These are phyloP conservation scores for Rhododendron henanense DNA, from an alignment of 148 eudicot genomes.

Conservation along the genomic window DNA sequence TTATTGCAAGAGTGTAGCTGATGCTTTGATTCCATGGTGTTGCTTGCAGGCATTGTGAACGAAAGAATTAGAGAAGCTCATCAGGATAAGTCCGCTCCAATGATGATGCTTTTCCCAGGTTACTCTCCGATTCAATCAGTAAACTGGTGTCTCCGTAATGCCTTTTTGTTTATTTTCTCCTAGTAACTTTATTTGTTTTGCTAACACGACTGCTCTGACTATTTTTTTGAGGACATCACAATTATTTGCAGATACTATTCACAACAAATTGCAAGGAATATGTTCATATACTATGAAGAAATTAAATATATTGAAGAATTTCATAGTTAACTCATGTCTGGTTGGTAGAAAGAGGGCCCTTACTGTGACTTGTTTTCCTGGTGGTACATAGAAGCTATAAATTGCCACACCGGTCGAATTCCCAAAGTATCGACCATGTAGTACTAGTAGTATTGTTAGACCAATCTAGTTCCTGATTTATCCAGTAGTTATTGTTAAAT, in stretches of 20 bases:
- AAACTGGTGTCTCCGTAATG: background rate
- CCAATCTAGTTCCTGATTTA: background rate
- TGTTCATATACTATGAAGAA: background rate
- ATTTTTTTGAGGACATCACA: background rate
- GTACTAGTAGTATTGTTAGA: background rate
- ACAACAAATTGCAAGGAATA: background rate
- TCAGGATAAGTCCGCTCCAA: slow-evolving; percentile 65
- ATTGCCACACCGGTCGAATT: background rate
- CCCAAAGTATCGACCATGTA: background rate
- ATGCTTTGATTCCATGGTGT: slow-evolving; percentile 3
- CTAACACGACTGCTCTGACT: background rate
- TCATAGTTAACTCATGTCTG: background rate
- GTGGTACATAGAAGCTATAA: background rate
- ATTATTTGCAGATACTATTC: background rate
- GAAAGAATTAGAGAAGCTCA: slow-evolving; percentile 83
- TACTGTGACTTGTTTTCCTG: background rate
- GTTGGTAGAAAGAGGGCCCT: background rate
- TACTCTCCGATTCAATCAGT: background rate
- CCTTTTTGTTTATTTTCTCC: background rate
- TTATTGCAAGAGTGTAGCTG: background rate
- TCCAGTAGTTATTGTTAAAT: background rate
- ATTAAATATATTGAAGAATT: background rate
- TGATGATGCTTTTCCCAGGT: slow-evolving; percentile 99
- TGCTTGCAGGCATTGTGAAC: slow-evolving; percentile 68
- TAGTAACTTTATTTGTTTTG: background rate